These are phyloP conservation scores for Grifola frondosa DNA, from an alignment of 1,284 basidiomycete genomes.

Conservation along the genomic window DNA sequence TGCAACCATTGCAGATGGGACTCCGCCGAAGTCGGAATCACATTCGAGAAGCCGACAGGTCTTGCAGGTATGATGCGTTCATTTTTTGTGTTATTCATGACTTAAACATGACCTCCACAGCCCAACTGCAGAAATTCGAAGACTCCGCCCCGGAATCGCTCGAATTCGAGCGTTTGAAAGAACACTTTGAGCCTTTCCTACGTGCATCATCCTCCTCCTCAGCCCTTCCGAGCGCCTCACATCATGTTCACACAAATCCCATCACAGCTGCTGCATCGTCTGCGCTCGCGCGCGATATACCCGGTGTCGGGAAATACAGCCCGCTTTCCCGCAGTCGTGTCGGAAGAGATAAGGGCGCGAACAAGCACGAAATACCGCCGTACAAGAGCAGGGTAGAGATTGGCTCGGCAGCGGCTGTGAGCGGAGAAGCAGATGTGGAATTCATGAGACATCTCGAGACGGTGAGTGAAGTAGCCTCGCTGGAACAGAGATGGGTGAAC, in stretches of 20 bases:
- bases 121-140: conserved; percentile 85
- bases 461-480: conserved; percentile 60
- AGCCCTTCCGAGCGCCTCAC: conserved; percentile 49
- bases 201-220: conserved; percentile 73
- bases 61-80: conserved; percentile 69
- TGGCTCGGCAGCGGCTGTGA: conserved; percentile 48
- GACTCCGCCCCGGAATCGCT: conserved; percentile 81
- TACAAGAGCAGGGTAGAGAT: conserved; percentile 72
- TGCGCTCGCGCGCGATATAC: conserved; percentile 77
- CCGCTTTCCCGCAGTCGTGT: conserved; percentile 54
- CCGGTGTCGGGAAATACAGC: conserved; percentile 74
- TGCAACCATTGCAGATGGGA: conserved; percentile 97
- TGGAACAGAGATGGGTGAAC: conserved; percentile 81
- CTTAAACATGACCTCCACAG: conserved; percentile 40
- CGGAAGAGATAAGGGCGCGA: conserved; percentile 57
- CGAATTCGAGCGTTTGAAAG: conserved; percentile 90
- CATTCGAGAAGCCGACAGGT: conserved; percentile 95
- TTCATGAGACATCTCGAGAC: conserved; percentile 63
- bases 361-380: conserved; percentile 72
- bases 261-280: conserved; percentile 85
- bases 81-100: not conserved
- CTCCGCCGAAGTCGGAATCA: conserved; percentile 85
- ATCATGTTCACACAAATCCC: conserved; percentile 71
- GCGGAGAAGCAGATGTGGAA: conserved; percentile 70
- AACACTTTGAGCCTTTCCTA: conserved; percentile 90